Evolutionary conservation across 306 rosid species (phyloP).

Genomic region (Cicer pinnatifidum): DNA sequence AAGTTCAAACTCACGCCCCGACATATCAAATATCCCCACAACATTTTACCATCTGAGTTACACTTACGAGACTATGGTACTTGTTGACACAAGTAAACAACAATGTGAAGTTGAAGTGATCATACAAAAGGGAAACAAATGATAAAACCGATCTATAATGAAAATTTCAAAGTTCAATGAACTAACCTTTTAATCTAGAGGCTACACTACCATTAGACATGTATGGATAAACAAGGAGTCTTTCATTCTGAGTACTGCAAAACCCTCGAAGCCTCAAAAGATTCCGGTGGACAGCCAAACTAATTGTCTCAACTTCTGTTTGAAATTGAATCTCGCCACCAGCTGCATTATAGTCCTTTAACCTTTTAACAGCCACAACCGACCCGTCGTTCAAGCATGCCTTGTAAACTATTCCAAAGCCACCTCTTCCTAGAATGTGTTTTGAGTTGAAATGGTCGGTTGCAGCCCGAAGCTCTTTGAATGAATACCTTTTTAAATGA

Average conservation of each 20-base stretch:
- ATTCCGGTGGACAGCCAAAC: constrained; percentile 93
- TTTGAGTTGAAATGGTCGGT: constrained; percentile 94
- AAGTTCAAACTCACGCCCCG: too few relatives aligned
- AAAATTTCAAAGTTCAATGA: constrained; percentile 31
- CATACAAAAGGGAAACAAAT: background rate
- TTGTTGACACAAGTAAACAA: too few relatives aligned
- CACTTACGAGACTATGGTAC: too few relatives aligned
- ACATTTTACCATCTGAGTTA: too few relatives aligned
- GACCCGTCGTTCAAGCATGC: constrained; percentile 85
- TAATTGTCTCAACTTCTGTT: constrained; percentile 97
- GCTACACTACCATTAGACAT: constrained; percentile 98
- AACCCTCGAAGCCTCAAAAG: constrained; percentile 92
- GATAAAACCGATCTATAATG: background rate
- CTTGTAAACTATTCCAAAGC: constrained; percentile 96
- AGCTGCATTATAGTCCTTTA: constrained; percentile 86
- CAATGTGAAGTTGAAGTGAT: too few relatives aligned
- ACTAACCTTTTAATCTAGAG: constrained; percentile 88
- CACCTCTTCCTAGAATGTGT: constrained; percentile 94
- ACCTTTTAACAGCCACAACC: constrained; percentile 88
- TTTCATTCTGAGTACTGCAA: constrained; percentile 89
- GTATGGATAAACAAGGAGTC: constrained; percentile 94
- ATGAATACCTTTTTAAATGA: constrained; percentile 84
- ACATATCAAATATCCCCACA: too few relatives aligned
- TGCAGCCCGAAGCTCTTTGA: constrained; percentile 94
- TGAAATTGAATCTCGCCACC: constrained; percentile 99